Evolutionary conservation across 805 yeast species (phyloP), one percentile per base, ranked within the genome.

Genomic region (Saccharomyces eubayanus): DNA sequence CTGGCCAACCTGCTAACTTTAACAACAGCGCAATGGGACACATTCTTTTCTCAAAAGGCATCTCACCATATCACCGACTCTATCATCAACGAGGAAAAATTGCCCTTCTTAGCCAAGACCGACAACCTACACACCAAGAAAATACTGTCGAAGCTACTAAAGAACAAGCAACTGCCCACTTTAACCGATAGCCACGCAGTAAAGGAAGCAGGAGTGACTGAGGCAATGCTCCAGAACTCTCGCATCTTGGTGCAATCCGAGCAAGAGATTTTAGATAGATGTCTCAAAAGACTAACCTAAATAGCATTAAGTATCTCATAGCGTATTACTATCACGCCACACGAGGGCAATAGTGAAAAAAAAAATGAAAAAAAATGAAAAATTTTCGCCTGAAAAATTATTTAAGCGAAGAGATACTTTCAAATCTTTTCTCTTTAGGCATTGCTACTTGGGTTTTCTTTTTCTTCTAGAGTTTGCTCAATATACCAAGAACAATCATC

Each of bases 1-100:
- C 53, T 77, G 27, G 61, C 73, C 14, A 74, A 65, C 27, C 55
- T 77, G 3, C 54, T 76, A 3, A 60, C 74, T 2, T 21, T 75
- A 53, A 57, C 61, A 6, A 60, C 63, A 1, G 51, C 58, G 0
- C 68, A 70, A 36, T 60, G 72, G 50, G 50, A 55, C 2, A n/a
- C 31, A 46, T n/a, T 46, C 4, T 36, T 36, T 5, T 36, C 43
- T 21, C 16, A 28, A 46, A 46, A 46, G 20, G 29, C n/a, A 20
- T 14, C 31, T 46, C 21, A 11, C 8, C 21, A 46, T 14, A 28
- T 28, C 16, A 46, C 30, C 10, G 48, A 28, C 31, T 28, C 30
- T 21, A 28, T 28, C 9, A 9, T 46, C 12, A n/a, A 16, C 46
- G 46, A 48, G 31, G 36, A 47, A 55, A 31, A 51, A 31, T 11